Conservation (phyloP, 257 asterid species). For the Solanum stenotomum region DNA sequence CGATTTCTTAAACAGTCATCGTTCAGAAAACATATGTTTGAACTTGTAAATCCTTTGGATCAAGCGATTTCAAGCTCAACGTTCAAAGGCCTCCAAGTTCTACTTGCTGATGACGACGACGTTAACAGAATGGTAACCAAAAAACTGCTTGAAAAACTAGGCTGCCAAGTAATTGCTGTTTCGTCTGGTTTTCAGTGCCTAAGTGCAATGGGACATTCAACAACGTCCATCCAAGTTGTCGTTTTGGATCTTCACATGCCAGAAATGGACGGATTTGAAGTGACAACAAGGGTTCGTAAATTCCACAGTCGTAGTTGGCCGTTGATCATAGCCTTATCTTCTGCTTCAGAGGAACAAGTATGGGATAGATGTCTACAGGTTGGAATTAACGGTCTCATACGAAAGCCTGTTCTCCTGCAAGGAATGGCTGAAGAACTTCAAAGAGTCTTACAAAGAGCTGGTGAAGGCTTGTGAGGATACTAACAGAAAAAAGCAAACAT, state of each 20-base stretch:
- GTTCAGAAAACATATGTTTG: constrained; percentile 19
- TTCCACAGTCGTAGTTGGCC: constrained; percentile 33
- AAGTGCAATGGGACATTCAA: constrained; percentile 25
- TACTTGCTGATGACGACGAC: constrained; percentile 28
- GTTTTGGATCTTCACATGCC: constrained; percentile 39
- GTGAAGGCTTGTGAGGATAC: background rate
- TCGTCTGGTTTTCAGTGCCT: constrained; percentile 31
- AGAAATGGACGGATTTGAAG: constrained; percentile 39
- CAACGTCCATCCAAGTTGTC: constrained; percentile 20
- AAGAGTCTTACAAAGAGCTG: constrained; percentile 21
- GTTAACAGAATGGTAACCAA: constrained; percentile 34
- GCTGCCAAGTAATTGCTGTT: constrained; percentile 32
- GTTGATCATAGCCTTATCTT: constrained; percentile 26
- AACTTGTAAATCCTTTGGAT: constrained; percentile 14
- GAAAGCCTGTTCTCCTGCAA: constrained; percentile 30
- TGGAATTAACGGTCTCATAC: constrained; percentile 33
- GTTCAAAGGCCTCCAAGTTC: constrained; percentile 25
- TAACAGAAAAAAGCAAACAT: background rate
- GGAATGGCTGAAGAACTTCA: constrained; percentile 32
- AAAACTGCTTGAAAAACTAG: constrained; percentile 30
- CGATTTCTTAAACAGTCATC: constrained; percentile 29
- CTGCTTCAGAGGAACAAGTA: constrained; percentile 22
- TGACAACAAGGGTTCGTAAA: constrained; percentile 27
- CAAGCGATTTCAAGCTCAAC: background rate
- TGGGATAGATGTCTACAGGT: constrained; percentile 23